phyloP scores from a whole-genome alignment of 306 rosid species.

The Trifolium fragiferum region DNA sequence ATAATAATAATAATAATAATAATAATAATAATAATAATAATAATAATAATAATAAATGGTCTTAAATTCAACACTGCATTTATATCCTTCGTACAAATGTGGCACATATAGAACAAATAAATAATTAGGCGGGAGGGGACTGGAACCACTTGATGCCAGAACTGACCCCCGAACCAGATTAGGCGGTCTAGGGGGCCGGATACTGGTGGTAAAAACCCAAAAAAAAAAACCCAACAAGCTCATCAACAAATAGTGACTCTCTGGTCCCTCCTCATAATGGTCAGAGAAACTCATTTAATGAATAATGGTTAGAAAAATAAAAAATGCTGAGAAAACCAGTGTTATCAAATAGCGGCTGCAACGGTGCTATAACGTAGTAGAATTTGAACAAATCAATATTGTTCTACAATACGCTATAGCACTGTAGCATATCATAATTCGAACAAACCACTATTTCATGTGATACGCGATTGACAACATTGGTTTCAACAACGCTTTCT shows the following conservation, averaged over 20 bases:
- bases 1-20: not conserved
- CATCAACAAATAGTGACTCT: not conserved
- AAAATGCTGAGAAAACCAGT: not conserved
- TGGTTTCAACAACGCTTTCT: not conserved
- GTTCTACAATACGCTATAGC: not conserved
- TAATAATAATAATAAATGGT: not conserved
- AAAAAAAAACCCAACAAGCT: too few relatives aligned
- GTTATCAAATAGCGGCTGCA: not conserved
- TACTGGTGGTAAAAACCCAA: too few relatives aligned
- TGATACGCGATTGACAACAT: too few relatives aligned
- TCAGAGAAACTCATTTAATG: not conserved
- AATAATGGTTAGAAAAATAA: constrained; percentile 24
- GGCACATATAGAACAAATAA: too few relatives aligned
- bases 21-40: not conserved
- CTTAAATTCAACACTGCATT: not conserved
- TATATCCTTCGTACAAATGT: not conserved
- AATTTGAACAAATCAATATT: not conserved
- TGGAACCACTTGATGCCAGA: too few relatives aligned
- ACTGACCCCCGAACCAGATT: too few relatives aligned
- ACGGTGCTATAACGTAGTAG: not conserved
- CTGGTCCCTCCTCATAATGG: not conserved
- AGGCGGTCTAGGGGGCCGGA: too few relatives aligned
- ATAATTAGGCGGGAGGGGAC: too few relatives aligned
- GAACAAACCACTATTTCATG: not conserved
- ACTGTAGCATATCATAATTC: not conserved